phyloP scores from a whole-genome alignment of 2,329 filamentous ascomycete genomes.

The Diaporthe vexans region DNA sequence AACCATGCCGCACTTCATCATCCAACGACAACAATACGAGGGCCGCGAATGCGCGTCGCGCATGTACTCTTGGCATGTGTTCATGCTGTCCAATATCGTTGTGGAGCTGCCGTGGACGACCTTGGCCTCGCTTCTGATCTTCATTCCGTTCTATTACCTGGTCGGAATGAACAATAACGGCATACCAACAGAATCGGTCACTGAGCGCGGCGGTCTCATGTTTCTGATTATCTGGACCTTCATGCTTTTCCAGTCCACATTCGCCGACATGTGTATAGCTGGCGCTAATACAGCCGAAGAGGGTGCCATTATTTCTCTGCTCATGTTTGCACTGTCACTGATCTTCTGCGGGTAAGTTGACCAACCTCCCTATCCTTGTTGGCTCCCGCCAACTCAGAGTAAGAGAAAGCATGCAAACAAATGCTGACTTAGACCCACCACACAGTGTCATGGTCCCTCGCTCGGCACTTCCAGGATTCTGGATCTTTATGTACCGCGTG shows the following conservation, averaged over 20 bases:
- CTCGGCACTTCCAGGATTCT: constrained; percentile 71
- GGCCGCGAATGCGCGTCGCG: constrained; percentile 78
- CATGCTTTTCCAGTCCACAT: constrained; percentile 76
- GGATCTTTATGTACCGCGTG: constrained; percentile 80
- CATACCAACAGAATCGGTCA: constrained; percentile 61
- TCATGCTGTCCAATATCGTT: constrained; percentile 75
- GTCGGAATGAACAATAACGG: constrained; percentile 75
- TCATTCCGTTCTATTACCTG: constrained; percentile 78
- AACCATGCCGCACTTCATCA: constrained; percentile 80
- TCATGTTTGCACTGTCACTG: constrained; percentile 74
- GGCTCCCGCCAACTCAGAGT: background rate
- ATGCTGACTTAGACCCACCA: background rate
- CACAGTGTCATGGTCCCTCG: constrained; percentile 22
- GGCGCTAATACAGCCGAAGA: constrained; percentile 75
- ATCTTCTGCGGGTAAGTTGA: constrained; percentile 78
- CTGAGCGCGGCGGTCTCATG: constrained; percentile 74
- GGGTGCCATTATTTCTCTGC: constrained; percentile 75
- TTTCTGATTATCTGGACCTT: constrained; percentile 76
- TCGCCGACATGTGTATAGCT: constrained; percentile 75
- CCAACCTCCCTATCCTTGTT: constrained; percentile 57
- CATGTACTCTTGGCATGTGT: constrained; percentile 78
- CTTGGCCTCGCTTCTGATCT: constrained; percentile 73
- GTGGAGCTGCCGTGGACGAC: constrained; percentile 81
- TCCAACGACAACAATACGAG: constrained; percentile 77
- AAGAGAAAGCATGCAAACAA: background rate